Base-by-base conservation (phyloP, 176 grass and related monocot species). In the Carex kokanica region DNA sequence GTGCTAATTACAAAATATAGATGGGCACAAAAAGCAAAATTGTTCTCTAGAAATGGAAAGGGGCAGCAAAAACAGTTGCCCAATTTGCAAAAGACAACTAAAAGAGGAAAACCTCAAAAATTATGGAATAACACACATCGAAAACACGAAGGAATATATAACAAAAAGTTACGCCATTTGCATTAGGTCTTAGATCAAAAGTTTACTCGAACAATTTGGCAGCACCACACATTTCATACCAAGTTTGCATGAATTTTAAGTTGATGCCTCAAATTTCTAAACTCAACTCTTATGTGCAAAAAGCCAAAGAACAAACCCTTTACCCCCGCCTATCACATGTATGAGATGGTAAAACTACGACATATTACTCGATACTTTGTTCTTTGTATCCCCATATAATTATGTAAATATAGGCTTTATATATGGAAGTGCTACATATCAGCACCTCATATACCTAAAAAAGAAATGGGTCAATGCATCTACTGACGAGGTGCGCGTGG, bases 361-460 rank as follows among this genome's bases (percentile, higher is more conserved):
- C 45, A 82, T 82, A 65, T 65, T 51, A 64, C 60, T 65, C n/a
- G 23, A 82, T 82, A 66, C 38, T 49, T 54, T 67, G 47, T 51
- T 65, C 60, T 65, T 82, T 82, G 23, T 82, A 68, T 82, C 32
- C 73, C 51, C 60, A 81, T 81, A 81, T 81, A 81, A 81, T 45
- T 82, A 82, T 82, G 63, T 82, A 65, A 82, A 90, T 82, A 65
- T 53, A 90, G 86, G 83, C 87, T 90, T 86, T 86, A 88, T 89
- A 87, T 91, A 91, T 91, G 89, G 81, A 72, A 87, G 90, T 90
- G 90, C 92, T 86, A 87, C 86, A 77, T 9, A 12, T 51, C 73
- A 87, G 84, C 89, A 95, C 85, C 61, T 90, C 88, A 87, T 91
- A 91, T 91, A 91, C 87, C 89, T 94, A 90, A 78, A 84, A 87